These are phyloP conservation scores for Cystobasidium slooffiae DNA, from an alignment of 1,284 basidiomycete species.

Conservation along the genomic window DNA sequence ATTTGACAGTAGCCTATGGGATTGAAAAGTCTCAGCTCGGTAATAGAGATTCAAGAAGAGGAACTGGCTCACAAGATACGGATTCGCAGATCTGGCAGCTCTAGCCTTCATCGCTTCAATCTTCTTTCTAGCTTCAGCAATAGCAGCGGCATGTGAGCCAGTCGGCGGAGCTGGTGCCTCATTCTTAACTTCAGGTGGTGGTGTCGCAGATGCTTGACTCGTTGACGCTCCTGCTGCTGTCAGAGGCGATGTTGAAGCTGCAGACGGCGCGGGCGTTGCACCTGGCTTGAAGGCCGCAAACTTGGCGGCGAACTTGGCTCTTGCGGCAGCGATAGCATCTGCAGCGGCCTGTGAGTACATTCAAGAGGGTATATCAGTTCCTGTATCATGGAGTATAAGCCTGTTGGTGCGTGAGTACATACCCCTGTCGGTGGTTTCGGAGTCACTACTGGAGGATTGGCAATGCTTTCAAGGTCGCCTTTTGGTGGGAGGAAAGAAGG, in stretches of 20 bases:
- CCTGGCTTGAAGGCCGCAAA: conserved; percentile 49
- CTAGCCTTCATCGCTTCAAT: conserved; percentile 52
- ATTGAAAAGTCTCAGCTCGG: no score
- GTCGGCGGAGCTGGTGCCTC: conserved; percentile 37
- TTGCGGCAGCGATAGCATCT: conserved; percentile 25
- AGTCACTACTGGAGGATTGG: conserved; percentile 23
- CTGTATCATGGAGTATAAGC: not conserved
- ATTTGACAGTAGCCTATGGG: conserved; percentile 30
- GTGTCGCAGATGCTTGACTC: conserved; percentile 32
- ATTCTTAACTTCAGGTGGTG: conserved; percentile 31
- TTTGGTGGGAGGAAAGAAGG: conserved; percentile 49
- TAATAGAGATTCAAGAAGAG: not conserved
- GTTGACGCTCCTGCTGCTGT: conserved; percentile 14
- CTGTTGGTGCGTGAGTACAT: conserved; percentile 30
- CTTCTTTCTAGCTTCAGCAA: conserved; percentile 53
- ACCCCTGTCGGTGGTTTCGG: conserved; percentile 4
- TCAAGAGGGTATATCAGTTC: not conserved
- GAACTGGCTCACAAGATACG: conserved; percentile 69
- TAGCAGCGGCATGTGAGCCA: conserved; percentile 47
- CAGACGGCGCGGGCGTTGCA: conserved; percentile 8
- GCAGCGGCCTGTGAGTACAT: conserved; percentile 18
- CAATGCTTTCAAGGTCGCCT: conserved; percentile 41
- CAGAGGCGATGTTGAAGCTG: conserved; percentile 2
- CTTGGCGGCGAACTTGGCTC: conserved; percentile 51
- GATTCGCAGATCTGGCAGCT: conserved; percentile 60